A percentile compares a stretch with the other conserved stretches of the same genome.
These are phyloP conservation scores for Arthrobotrys iridis DNA, from an alignment of 2,329 filamentous ascomycete genomes.

Conservation along the genomic window DNA sequence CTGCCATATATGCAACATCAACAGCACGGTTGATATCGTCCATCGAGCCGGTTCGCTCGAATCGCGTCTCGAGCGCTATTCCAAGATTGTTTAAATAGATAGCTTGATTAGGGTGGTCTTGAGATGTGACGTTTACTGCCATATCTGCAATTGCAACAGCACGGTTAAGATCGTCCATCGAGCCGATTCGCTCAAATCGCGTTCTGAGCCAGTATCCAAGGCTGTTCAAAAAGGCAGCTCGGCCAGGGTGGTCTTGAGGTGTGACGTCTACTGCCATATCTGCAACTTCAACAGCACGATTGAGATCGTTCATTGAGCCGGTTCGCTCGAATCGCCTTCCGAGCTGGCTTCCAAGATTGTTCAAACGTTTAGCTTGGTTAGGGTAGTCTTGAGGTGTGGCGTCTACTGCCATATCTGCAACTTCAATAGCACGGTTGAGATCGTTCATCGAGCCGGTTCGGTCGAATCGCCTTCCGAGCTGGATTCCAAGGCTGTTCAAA, in stretches of 20 bases:
- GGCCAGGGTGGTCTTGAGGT: neutral
- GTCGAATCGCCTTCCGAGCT: neutral
- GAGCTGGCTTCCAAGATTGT: neutral
- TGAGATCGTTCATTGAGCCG: neutral
- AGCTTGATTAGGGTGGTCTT: neutral
- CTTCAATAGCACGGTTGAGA: neutral
- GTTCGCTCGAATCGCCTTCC: neutral
- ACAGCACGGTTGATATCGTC: conserved; percentile 14
- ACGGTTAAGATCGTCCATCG: neutral
- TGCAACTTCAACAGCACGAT: neutral
- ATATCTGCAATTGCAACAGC: neutral
- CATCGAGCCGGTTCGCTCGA: neutral
- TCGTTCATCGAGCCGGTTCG: neutral
- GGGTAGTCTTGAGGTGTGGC: neutral
- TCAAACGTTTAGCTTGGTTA: neutral
- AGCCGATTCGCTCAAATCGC: neutral
- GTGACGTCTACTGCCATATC: neutral
- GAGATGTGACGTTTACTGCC: neutral
- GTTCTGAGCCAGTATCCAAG: neutral
- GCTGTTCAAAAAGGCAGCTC: neutral
- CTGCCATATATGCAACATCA: neutral
- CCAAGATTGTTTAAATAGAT: conserved; percentile 5
- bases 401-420: neutral
- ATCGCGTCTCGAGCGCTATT: neutral
- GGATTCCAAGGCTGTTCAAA: neutral